Conservation (phyloP, 495 filamentous ascomycete genomes). For the Penicillium silybi region DNA sequence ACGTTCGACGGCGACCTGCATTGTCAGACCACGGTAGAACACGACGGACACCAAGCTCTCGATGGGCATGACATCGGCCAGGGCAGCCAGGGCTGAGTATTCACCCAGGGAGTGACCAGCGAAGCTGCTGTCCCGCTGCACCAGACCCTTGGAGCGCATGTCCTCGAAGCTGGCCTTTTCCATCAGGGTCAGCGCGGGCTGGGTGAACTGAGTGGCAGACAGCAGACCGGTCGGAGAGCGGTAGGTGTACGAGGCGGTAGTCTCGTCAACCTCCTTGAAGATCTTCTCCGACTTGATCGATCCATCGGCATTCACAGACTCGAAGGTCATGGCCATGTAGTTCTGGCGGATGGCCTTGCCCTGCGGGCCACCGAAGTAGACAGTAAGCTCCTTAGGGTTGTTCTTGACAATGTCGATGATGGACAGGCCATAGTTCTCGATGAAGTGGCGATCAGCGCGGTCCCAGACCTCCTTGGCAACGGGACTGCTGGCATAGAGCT, state of each 20-base stretch:
- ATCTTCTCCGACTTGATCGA: slow-evolving; percentile 96
- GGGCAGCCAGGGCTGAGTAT: slow-evolving; percentile 92
- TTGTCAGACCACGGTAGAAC: slow-evolving; percentile 97
- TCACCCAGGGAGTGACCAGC: slow-evolving; percentile 97
- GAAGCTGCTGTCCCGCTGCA: slow-evolving; percentile 93
- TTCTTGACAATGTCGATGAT: slow-evolving; percentile 99
- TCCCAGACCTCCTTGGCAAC: slow-evolving; percentile 99
- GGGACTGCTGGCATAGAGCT: slow-evolving; percentile 85
- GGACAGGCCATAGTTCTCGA: slow-evolving; percentile 97
- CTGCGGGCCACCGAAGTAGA: slow-evolving; percentile 94
- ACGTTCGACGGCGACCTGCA: slow-evolving; percentile 98
- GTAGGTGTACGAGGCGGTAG: slow-evolving; percentile 92
- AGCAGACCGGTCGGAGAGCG: slow-evolving; percentile 91
- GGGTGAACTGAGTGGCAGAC: slow-evolving; percentile 97
- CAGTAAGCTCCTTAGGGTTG: slow-evolving; percentile 97
- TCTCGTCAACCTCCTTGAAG: slow-evolving; percentile 94
- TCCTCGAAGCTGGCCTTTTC: slow-evolving; percentile 99
- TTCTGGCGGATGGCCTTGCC: slow-evolving; percentile 97
- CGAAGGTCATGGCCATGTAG: slow-evolving; percentile 99
- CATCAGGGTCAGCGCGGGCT: slow-evolving; percentile 96
- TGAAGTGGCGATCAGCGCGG: slow-evolving; percentile 93
- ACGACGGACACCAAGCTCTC: slow-evolving; percentile 97
- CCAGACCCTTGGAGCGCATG: slow-evolving; percentile 94
- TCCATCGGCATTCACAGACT: slow-evolving; percentile 87
- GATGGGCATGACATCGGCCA: slow-evolving; percentile 98